Conservation (phyloP, 1,139 yeast genomes). For the Pichia sp. region DNA sequence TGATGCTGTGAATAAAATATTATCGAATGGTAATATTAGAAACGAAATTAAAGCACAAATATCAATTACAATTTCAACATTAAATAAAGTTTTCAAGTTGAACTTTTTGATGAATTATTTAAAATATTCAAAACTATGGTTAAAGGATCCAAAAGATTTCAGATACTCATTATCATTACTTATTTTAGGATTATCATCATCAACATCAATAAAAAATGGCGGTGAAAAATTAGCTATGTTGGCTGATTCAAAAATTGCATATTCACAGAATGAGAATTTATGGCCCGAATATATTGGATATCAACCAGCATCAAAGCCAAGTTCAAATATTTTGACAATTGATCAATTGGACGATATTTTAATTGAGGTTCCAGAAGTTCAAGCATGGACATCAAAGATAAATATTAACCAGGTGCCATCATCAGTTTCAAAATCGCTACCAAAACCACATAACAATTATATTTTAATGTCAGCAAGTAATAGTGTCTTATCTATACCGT, state of each 20-base stretch:
- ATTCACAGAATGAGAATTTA: constrained; percentile 4
- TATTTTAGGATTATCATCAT: constrained; percentile 13
- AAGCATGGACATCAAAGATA: constrained; percentile 11
- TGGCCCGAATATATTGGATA: constrained; percentile 15
- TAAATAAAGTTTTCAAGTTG: constrained; percentile 15
- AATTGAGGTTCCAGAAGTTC: neutral
- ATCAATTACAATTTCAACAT: constrained; percentile 11
- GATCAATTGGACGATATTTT: constrained; percentile 3
- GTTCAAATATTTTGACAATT: constrained; percentile 1
- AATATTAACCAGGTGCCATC: constrained; percentile 10
- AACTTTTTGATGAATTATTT: constrained; percentile 24
- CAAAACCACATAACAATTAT: constrained; percentile 11
- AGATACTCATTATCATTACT: constrained; percentile 18
- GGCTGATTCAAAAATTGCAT: constrained; percentile 12
- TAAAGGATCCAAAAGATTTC: constrained; percentile 13
- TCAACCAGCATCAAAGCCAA: constrained; percentile 5
- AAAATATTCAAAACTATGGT: constrained; percentile 21
- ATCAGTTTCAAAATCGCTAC: constrained; percentile 12
- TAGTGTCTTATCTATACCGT: constrained; percentile 10
- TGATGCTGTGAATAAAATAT: constrained; percentile 19
- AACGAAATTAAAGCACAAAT: constrained; percentile 15
- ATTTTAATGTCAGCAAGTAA: constrained; percentile 12
- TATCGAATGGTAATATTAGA: constrained; percentile 9
- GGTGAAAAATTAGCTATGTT: constrained; percentile 5
- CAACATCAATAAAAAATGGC: constrained; percentile 2